Evolutionary conservation across 2,329 filamentous ascomycete species (phyloP), one percentile per base, ranked within the genome.

Genomic region (Pseudogymnoascus sp.): DNA sequence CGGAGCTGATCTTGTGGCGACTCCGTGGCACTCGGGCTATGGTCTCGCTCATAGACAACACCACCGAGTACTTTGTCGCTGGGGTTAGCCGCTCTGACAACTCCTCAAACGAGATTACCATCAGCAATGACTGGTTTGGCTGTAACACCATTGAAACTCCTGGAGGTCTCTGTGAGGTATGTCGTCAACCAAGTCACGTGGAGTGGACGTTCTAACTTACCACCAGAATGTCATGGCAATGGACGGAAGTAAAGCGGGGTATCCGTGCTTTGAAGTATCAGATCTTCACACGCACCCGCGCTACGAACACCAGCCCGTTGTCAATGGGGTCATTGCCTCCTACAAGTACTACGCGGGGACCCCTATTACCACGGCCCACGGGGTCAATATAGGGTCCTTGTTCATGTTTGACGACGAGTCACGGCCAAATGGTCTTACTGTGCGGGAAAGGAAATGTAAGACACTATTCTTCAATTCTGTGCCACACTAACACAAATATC

Each of bases 351-450:
- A 71, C 63, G 70, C 68, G 3, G 70, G 69, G 38, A 66, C 66
- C 10, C 70, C 70, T 11, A 71, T 71, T 56, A 68, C 66, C 10
- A 71, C 69, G 2, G 65, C 35, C 8, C 60, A 66, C 59, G 67
- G 70, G 4, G 65, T 71, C 35, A 70, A 68, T 38, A 71, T 71
- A 40, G 70, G 70, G 19, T 67, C 66, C 12, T 63, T 71, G n/a
- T 71, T 70, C 59, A 16, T 71, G 16, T 69, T 71, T 59, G 68
- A 69, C 63, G 62, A 69, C 35, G 76, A 76, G n/a, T 79, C 82
- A 0, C 80, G 83, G 6, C 60, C 60, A 24, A 67, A 79, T 59
- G 83, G 81, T 0, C 70, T 89, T 12, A 74, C 76, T 6, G 65
- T 73, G 0, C 75, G 77, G 8, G 79, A 84, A 59, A 67, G 62